A percentile compares a stretch with the other conserved stretches of the same genome.
Conservation (phyloP, 2,329 filamentous ascomycete species). For the Macrophomina tecta region DNA sequence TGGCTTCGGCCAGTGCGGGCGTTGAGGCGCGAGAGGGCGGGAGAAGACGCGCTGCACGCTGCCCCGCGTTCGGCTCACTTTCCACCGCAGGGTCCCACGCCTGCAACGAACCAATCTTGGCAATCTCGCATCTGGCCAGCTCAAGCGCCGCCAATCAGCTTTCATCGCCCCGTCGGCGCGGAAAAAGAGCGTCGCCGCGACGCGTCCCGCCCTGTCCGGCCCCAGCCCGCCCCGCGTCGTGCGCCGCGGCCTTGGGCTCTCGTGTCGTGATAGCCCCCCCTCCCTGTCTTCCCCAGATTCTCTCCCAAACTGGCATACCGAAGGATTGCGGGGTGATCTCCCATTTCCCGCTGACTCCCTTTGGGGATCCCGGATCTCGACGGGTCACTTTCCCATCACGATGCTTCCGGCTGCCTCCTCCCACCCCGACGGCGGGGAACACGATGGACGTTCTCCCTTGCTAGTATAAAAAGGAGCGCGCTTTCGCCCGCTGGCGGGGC, state of each 20-base stretch:
- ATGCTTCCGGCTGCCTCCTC: not conserved
- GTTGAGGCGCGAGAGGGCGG: not conserved
- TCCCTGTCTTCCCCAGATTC: slow-evolving; percentile 23
- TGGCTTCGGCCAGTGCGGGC: not conserved
- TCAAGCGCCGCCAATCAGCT: not conserved
- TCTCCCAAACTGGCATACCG: slow-evolving; percentile 18
- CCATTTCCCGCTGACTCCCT: slow-evolving; percentile 13
- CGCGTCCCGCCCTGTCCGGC: not conserved
- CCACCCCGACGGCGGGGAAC: slow-evolving; percentile 14
- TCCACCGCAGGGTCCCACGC: slow-evolving; percentile 5
- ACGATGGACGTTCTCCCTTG: not conserved
- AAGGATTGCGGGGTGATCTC: slow-evolving; percentile 24
- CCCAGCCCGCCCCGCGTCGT: not conserved
- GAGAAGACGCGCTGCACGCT: slow-evolving; percentile 1
- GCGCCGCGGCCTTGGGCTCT: not conserved
- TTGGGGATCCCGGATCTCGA: slow-evolving; percentile 17
- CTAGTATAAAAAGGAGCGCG: slow-evolving; percentile 1
- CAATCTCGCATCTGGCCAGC: not conserved
- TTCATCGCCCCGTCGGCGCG: not conserved
- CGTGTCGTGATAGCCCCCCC: not conserved
- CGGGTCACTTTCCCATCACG: not conserved
- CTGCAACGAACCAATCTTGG: not conserved
- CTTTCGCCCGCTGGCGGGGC: not conserved
- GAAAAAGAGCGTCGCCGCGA: not conserved
- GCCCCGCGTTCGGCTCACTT: slow-evolving; percentile 26